A percentile compares a stretch with the other conserved stretches of the same genome.
phyloP scores from a whole-genome alignment of 257 asterid genomes.

The Paulownia fortunei region DNA sequence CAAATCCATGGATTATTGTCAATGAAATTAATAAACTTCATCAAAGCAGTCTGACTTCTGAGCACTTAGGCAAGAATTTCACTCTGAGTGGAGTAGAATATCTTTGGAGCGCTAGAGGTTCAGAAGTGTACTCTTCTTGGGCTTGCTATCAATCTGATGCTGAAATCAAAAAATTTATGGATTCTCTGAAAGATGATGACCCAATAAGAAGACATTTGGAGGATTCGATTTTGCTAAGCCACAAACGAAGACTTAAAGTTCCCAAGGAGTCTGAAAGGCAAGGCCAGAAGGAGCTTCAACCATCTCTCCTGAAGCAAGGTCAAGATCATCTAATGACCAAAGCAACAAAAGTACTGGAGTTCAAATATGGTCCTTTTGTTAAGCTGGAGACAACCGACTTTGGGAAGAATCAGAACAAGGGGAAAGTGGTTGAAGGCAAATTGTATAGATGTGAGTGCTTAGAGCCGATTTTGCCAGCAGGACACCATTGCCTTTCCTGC shows the following conservation, averaged over 20 bases:
- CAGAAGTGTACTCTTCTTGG: background rate
- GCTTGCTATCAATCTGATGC: background rate
- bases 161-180: background rate
- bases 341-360: background rate
- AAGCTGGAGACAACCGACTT: background rate
- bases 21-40: too few species aligned
- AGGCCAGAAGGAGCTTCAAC: background rate
- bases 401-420: background rate
- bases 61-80: background rate
- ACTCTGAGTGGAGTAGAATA: background rate
- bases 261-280: background rate
- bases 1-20: background rate
- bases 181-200: background rate
- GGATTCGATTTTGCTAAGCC: background rate
- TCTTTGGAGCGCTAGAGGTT: background rate
- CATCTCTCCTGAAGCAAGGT: background rate
- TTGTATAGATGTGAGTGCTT: conserved; percentile 14
- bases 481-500: conserved; percentile 3
- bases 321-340: background rate
- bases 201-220: background rate
- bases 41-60: background rate
- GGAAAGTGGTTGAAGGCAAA: background rate
- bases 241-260: background rate
- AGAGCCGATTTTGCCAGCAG: background rate
- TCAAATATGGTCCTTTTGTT: background rate